Evolutionary conservation across 1,139 yeast genomes (phyloP), one percentile per base, ranked within the genome.

Genomic region (Pichia norvegensis): DNA sequence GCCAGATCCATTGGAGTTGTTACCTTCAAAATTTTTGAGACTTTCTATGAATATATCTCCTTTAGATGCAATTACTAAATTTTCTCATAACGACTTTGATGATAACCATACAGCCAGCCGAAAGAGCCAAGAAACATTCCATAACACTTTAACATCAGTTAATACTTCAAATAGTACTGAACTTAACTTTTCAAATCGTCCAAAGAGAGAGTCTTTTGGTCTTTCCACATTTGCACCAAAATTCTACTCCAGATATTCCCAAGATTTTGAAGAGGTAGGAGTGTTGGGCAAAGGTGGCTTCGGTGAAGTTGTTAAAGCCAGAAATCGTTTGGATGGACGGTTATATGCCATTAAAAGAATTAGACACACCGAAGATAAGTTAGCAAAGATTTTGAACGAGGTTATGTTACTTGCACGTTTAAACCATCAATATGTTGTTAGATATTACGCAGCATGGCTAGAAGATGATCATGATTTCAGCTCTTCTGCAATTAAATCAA

Each of bases 381-480:
- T 92, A 38, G 83, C 95, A 29, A 78, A 85, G 4, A 81, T 92
- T 46, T 67, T 94, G 46, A 86, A 87, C 52, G 98, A 94, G 59
- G 98, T 94, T 0, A 79, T 90, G 74, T 76, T 95, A 6, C 73
- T 94, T 55, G 95, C 97, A 0, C 72, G 98, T 52, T 70, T 94
- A 44, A 92, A 90, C 57, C 97, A 94, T 62, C 97, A 88, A 60
- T 88, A 87, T 62, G 96, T 94, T 41, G 98, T 94, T 1, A 69
- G 98, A 46, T 94, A 94, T 62, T 92, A 86, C 65, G 95, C 97
- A 2, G 95, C 97, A 0, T 94, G 98, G 99, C 77, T 92, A 3
- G 98, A 92, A 60, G 86, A 82, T 45, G 78, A 80, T 38, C 62
- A 62, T 46, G 63, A 63, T 4, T 56, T 52, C 37, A 38, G 41